Percentiles rank a stretch among this genome's conserved stretches.
Evolutionary conservation across 768 basidiomycete genomes (phyloP).

Genomic region (Serendipita sp.): DNA sequence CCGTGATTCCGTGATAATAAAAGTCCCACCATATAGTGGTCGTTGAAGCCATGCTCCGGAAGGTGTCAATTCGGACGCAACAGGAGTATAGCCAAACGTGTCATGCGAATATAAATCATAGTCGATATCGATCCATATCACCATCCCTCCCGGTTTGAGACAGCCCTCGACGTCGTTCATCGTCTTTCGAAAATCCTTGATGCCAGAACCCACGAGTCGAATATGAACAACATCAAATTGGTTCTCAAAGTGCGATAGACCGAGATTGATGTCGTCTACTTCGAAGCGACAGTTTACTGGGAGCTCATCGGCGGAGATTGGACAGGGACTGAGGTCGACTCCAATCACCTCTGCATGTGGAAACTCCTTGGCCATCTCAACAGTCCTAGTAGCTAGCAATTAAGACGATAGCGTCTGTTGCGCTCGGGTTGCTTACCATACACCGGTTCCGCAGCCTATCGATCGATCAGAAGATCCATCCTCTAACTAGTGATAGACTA

Average conservation of each 20-base stretch:
- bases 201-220: background rate
- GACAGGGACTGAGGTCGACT: conserved; percentile 50
- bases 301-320: background rate
- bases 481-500: background rate
- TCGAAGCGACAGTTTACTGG: background rate
- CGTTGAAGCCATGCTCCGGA: background rate
- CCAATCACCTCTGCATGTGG: conserved; percentile 52
- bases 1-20: background rate
- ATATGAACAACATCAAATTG: conserved; percentile 2
- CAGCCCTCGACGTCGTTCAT: background rate
- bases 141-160: background rate
- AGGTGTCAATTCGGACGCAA: background rate
- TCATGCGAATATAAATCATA: background rate
- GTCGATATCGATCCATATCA: background rate
- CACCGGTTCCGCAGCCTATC: background rate
- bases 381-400: conserved; percentile 31
- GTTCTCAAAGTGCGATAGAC: background rate
- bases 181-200: background rate
- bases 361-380: conserved; percentile 55
- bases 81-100: background rate
- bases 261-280: background rate
- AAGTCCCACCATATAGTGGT: background rate
- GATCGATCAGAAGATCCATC: background rate
- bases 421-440: background rate
- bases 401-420: background rate